Percentiles rank a stretch among this genome's conserved stretches.
Evolutionary conservation across 2,329 filamentous ascomycete genomes (phyloP).

Genomic region (Microdochium bolleyi): DNA sequence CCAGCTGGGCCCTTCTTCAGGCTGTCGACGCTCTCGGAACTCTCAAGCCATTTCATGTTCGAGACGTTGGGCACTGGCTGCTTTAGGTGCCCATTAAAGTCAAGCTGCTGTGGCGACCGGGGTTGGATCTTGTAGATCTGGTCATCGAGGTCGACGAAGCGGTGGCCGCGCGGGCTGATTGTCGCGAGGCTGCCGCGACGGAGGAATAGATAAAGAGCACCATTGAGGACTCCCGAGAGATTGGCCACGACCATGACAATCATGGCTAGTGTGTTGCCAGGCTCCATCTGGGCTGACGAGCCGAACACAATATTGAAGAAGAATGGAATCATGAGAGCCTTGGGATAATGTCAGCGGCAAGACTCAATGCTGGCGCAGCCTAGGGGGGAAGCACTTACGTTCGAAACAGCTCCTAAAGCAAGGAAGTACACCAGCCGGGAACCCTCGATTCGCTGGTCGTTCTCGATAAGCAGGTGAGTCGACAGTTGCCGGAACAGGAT

Average conservation of each 20-base stretch:
- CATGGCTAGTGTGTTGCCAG: constrained; percentile 46
- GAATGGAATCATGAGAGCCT: constrained; percentile 55
- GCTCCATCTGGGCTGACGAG: constrained; percentile 22
- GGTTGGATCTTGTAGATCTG: constrained; percentile 9
- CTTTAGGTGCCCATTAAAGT: constrained; percentile 25
- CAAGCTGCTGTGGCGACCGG: constrained; percentile 10
- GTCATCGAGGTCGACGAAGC: constrained; percentile 5
- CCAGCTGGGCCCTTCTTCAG: constrained; percentile 16
- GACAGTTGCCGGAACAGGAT: constrained; percentile 51
- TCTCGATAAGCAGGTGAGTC: constrained; percentile 44
- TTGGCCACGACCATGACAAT: constrained; percentile 60
- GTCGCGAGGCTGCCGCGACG: constrained; percentile 53
- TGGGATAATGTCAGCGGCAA: constrained; percentile 5
- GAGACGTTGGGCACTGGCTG: constrained; percentile 21
- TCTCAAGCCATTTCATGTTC: constrained; percentile 21
- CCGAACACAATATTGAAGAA: constrained; percentile 49
- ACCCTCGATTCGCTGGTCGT: constrained; percentile 52
- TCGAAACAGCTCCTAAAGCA: constrained; percentile 45
- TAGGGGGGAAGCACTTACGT: constrained; percentile 32
- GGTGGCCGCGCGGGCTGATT: constrained; percentile 38
- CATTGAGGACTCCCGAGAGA: constrained; percentile 56
- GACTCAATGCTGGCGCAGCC: background rate
- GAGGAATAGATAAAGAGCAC: constrained; percentile 59
- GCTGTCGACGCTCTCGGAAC: constrained; percentile 23
- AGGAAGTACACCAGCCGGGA: constrained; percentile 66